Conservation (phyloP, 2,329 filamentous ascomycete species). For the Xylariaceae sp. region DNA sequence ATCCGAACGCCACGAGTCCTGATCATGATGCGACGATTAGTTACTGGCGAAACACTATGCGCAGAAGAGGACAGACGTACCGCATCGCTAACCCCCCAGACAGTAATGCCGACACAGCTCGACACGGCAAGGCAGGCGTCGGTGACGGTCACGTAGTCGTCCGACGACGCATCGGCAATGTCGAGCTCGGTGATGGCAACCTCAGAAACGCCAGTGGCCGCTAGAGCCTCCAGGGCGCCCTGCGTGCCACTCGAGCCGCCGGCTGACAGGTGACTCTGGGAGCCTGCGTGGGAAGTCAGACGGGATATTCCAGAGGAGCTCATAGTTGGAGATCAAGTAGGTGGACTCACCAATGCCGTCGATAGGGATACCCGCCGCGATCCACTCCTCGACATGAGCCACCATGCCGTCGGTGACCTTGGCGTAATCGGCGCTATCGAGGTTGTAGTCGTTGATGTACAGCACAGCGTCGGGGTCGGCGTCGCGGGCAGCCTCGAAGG, state of each 20-base stretch:
- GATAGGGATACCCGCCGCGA: conserved; percentile 44
- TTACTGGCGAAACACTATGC: not conserved
- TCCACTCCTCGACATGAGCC: conserved; percentile 40
- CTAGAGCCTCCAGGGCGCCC: conserved; percentile 36
- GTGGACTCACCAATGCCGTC: conserved; percentile 41
- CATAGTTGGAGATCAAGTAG: too few relatives aligned
- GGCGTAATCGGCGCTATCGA: conserved; percentile 47
- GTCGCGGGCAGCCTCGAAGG: conserved; percentile 56
- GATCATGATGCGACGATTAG: not conserved
- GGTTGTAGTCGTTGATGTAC: conserved; percentile 66
- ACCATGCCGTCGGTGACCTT: conserved; percentile 45
- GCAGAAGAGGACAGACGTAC: conserved; percentile 2
- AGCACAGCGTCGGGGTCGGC: conserved; percentile 60
- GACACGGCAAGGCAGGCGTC: conserved; percentile 37
- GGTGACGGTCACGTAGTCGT: conserved; percentile 34
- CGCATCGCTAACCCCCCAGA: conserved; percentile 26
- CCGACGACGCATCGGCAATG: conserved; percentile 36
- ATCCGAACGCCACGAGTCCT: conserved; percentile 8
- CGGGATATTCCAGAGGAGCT: too few relatives aligned
- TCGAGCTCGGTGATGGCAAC: conserved; percentile 50
- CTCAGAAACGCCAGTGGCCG: conserved; percentile 32
- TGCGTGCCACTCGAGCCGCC: conserved; percentile 29
- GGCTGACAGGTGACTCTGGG: conserved; percentile 38
- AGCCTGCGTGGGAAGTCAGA: too few relatives aligned
- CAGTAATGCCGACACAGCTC: conserved; percentile 45